Conservation (phyloP, 2,329 filamentous ascomycete species). For the Plectosphaerella sp. region DNA sequence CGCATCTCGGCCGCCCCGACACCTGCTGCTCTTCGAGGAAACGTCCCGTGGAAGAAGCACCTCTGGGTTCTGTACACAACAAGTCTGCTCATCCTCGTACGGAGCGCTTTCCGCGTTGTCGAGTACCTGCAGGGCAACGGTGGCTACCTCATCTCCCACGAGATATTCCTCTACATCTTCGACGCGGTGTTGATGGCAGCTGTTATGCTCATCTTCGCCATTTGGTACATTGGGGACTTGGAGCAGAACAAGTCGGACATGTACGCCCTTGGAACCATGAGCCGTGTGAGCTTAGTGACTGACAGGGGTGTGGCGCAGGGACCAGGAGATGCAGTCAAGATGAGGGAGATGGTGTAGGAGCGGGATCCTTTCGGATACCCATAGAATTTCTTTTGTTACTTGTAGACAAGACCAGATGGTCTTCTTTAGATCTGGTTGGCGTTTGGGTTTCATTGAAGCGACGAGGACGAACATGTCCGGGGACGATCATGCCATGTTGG, state of each 20-base stretch:
- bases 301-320: neutral
- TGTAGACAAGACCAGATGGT: neutral
- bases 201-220: constrained; percentile 25
- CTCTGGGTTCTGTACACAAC: constrained; percentile 25
- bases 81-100: constrained; percentile 35
- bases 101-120: constrained; percentile 40
- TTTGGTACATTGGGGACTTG: constrained; percentile 8
- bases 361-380: neutral
- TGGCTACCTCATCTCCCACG: constrained; percentile 34
- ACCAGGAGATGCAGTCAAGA: neutral
- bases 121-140: constrained; percentile 40
- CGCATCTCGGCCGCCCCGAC: constrained; percentile 15
- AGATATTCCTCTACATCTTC: constrained; percentile 38
- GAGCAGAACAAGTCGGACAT: neutral
- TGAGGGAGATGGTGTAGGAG: neutral
- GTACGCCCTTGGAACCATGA: neutral
- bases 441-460: neutral
- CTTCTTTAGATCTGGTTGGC: neutral
- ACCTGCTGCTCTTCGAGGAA: constrained; percentile 4
- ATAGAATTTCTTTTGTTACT: neutral
- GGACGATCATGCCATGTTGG: neutral
- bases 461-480: neutral
- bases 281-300: neutral
- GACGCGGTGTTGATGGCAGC: constrained; percentile 34
- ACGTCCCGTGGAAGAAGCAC: constrained; percentile 21